Percentiles rank a stretch among this genome's conserved stretches.
Evolutionary conservation across 139 green algal species (phyloP).

Genomic region (Micractinium sp.): DNA sequence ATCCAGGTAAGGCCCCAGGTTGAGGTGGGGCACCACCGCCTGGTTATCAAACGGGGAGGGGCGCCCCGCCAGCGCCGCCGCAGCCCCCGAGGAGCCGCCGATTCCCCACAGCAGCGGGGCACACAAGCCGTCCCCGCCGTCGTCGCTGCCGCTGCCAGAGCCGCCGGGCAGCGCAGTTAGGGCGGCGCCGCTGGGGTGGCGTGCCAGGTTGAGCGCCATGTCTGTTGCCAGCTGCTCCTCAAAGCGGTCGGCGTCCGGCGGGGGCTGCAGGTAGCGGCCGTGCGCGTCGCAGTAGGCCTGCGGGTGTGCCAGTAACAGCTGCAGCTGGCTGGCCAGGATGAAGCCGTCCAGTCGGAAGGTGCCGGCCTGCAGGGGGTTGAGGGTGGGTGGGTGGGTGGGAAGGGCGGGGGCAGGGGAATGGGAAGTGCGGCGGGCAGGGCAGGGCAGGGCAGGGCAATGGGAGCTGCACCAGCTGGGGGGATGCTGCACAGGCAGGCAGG

Average conservation of each 20-base stretch:
- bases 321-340: conserved; percentile 15
- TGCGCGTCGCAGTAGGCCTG: conserved; percentile 14
- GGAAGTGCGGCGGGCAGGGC: no score
- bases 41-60: conserved; percentile 28
- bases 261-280: background rate
- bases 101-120: background rate
- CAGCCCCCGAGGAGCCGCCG: background rate
- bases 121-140: background rate
- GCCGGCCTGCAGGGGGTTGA: background rate
- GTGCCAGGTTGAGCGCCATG: background rate
- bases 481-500: background rate
- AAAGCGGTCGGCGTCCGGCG: background rate
- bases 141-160: background rate
- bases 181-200: background rate
- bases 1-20: conserved; percentile 5
- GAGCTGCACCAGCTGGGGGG: no score
- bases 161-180: background rate
- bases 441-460: no score
- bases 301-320: conserved; percentile 3
- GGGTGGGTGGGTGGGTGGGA: background rate
- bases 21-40: background rate
- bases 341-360: background rate
- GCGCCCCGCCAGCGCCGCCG: background rate
- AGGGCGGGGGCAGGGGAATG: background rate
- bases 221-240: background rate